phyloP scores from a whole-genome alignment of 495 filamentous ascomycete genomes.

The Parathielavia hyrcaniae region DNA sequence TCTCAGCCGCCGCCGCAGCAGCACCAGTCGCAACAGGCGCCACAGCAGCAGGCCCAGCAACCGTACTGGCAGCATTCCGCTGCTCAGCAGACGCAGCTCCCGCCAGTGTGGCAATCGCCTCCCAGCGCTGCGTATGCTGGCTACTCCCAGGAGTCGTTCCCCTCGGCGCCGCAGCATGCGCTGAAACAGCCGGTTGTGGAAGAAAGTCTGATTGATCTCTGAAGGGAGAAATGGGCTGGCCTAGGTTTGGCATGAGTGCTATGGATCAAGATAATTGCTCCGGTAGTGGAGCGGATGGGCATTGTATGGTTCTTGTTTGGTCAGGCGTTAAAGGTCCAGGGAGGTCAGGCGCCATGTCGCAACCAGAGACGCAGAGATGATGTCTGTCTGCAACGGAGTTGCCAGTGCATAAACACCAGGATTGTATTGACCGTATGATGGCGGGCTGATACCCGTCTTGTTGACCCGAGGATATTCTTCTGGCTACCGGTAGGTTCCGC shows the following conservation, averaged over 20 bases:
- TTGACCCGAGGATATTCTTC: no score
- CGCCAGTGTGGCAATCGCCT: slow-evolving; percentile 43
- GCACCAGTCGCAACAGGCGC: slow-evolving; percentile 24
- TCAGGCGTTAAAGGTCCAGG: no score
- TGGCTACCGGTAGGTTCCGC: no score
- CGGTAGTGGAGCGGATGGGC: no score
- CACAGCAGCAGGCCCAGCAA: slow-evolving; percentile 29
- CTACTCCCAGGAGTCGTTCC: slow-evolving; percentile 61
- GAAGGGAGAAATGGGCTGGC: background rate
- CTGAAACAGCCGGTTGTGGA: slow-evolving; percentile 62
- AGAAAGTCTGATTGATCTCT: slow-evolving; percentile 88
- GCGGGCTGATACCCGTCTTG: no score
- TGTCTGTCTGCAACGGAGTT: background rate
- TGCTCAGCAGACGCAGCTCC: slow-evolving; percentile 32
- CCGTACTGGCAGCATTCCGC: slow-evolving; percentile 41
- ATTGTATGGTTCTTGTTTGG: no score
- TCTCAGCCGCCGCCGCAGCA: slow-evolving; percentile 36
- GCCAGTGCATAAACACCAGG: background rate
- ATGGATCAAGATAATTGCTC: background rate
- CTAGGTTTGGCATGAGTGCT: background rate
- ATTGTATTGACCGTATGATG: background rate
- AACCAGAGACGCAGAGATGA: background rate
- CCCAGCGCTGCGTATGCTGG: slow-evolving; percentile 43
- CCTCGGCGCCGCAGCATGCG: slow-evolving; percentile 56
- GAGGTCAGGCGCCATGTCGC: no score